Base-by-base conservation (phyloP, 2,329 filamentous ascomycete genomes). In the Trichoderma sp. region DNA sequence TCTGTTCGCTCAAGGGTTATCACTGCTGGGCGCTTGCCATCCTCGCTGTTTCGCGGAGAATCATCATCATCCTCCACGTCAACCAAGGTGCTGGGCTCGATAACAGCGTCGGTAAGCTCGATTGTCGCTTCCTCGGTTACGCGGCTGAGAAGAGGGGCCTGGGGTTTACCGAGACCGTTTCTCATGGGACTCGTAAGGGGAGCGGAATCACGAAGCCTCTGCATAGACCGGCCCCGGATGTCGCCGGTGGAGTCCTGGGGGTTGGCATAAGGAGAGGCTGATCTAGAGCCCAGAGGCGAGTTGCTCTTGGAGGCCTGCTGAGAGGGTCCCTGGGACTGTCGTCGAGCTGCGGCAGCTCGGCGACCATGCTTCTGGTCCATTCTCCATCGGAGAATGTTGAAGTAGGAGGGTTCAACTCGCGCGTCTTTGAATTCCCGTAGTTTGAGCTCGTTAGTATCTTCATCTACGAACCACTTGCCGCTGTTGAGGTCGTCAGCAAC, bases 301-400 rank as follows among this genome's bases (percentile, higher is more conserved):
- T 77, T 78, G 39, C 77, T 72, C 72, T 81, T 82, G 32, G 70
- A 67, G 22, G 82, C 79, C 2, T 76, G 80, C 71, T 80, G 80
- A 1, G 87, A 89, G 29, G 82, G 80, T 2, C 77, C 80, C 72
- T 80, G 80, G 1, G 87, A 89, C 70, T 80, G 85, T 69, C 88
- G 84, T 77, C 86, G 86, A 63, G 79, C 79, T 52, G 78, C 78
- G 61, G 79, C 79, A 48, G 78, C 78, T 37, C 85, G 83, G 69
- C 95, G 86, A 57, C 94, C 94, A 78, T 95, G 91, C 82, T 97
- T 98, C 78, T 98, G 94, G 77, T 99, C 95, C 81, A 91, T 90
- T 76, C 95, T 90, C 93, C 95, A 98, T 73, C 95, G 87, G 73
- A 99, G 83, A 75, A 99, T 97, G 76, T 97, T 94, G 76, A 99